Conservation (phyloP, 345 rosid species). For the Gossypium thurberi region DNA sequence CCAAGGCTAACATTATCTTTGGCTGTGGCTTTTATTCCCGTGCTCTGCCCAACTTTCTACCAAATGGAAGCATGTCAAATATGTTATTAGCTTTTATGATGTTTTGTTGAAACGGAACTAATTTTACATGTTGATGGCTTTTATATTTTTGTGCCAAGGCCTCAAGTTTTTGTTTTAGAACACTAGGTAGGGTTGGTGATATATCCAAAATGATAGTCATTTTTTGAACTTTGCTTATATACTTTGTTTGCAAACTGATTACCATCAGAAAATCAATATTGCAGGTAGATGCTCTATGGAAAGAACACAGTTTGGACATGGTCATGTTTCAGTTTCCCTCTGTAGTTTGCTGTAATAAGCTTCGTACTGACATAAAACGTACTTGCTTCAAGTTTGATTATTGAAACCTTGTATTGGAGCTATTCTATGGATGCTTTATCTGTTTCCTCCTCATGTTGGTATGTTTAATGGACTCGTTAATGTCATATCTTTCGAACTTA, state of each 20-base stretch:
- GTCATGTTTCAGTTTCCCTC: background rate
- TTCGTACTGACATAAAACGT: background rate
- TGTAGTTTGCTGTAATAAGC: conserved; percentile 1
- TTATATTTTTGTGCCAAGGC: background rate
- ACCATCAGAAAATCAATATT: background rate
- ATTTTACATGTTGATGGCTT: background rate
- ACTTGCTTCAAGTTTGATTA: background rate
- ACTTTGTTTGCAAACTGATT: background rate
- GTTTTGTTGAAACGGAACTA: background rate
- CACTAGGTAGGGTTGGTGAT: background rate
- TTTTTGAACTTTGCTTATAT: background rate
- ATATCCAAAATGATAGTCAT: background rate
- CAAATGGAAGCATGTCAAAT: background rate
- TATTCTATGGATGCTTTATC: background rate
- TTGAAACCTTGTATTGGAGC: background rate
- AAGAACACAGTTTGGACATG: background rate
- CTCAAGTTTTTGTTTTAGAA: background rate
- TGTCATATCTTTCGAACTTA: background rate
- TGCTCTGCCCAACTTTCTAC: background rate
- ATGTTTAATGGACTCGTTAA: background rate
- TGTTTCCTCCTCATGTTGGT: background rate
- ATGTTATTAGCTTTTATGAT: background rate
- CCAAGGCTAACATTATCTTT: background rate
- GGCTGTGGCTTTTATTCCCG: background rate
- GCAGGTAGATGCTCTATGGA: background rate